phyloP scores from a whole-genome alignment of 306 rosid species.

The Mimosa bimucronata region DNA sequence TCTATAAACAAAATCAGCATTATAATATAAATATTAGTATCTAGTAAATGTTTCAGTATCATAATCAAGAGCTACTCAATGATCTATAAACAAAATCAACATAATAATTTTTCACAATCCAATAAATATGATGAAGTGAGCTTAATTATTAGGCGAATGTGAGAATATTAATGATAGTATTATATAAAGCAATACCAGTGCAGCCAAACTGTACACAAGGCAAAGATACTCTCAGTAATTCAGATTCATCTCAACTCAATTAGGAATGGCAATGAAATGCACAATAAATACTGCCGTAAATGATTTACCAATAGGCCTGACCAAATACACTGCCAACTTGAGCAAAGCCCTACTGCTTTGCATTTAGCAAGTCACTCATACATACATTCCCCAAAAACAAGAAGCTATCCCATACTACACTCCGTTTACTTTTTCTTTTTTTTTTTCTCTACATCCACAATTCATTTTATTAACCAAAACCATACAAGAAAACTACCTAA shows the following conservation, averaged over 20 bases:
- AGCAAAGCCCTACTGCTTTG: not conserved
- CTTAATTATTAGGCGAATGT: not conserved
- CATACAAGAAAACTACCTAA: not conserved
- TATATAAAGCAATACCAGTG: not conserved
- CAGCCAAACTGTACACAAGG: not conserved
- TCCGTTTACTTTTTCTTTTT: not conserved
- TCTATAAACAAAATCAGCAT: not conserved
- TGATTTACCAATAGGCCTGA: not conserved
- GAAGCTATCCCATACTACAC: not conserved
- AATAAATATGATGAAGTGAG: not conserved
- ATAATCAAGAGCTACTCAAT: not conserved
- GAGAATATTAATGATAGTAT: too few relatives aligned
- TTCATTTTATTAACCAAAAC: not conserved
- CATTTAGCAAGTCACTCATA: not conserved
- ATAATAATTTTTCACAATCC: not conserved
- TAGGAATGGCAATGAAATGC: not conserved
- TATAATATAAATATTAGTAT: not conserved
- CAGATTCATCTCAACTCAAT: not conserved
- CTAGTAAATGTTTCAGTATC: not conserved
- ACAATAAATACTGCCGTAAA: not conserved
- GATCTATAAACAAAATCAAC: not conserved
- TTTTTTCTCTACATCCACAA: not conserved
- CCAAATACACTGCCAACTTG: not conserved
- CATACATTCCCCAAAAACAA: not conserved
- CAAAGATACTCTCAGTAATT: not conserved